These are phyloP conservation scores for Ceratobasidium sp. DNA, from an alignment of 1,284 basidiomycete species.

Conservation along the genomic window DNA sequence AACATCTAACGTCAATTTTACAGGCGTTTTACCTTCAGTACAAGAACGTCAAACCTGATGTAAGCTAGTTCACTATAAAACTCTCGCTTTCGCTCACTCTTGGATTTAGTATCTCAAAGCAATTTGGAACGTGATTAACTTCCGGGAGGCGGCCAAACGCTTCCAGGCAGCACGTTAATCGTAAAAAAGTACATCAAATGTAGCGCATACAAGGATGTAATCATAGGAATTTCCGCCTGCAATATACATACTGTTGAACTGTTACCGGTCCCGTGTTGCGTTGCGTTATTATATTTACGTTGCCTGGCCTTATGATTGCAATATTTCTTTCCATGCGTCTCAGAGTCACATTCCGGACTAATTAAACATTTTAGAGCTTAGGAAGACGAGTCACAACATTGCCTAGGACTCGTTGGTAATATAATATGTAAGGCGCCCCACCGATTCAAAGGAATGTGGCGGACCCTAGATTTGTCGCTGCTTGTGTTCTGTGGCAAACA, in stretches of 20 bases:
- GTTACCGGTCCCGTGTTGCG: too few relatives aligned
- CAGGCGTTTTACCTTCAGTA: conserved; percentile 89
- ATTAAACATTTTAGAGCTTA: too few relatives aligned
- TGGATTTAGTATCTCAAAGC: conserved; percentile 77
- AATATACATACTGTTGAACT: not conserved
- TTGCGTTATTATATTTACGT: too few relatives aligned
- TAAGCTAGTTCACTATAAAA: conserved; percentile 56
- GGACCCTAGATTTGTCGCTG: too few relatives aligned
- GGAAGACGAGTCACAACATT: too few relatives aligned
- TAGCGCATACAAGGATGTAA: not conserved
- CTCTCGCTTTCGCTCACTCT: not conserved
- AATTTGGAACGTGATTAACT: conserved; percentile 94
- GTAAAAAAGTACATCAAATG: not conserved
- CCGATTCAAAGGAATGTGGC: too few relatives aligned
- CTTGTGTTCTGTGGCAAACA: not conserved
- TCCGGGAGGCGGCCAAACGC: conserved; percentile 84
- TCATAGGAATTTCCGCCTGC: not conserved
- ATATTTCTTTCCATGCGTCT: too few relatives aligned
- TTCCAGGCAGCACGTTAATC: conserved; percentile 58
- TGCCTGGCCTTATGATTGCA: too few relatives aligned
- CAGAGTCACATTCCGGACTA: too few relatives aligned
- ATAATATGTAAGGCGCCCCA: too few relatives aligned
- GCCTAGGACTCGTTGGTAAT: too few relatives aligned
- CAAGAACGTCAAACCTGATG: conserved; percentile 90
- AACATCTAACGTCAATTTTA: conserved; percentile 21